Base-by-base conservation (phyloP, 2,329 filamentous ascomycete genomes). In the Alternaria novae-zelandiae region DNA sequence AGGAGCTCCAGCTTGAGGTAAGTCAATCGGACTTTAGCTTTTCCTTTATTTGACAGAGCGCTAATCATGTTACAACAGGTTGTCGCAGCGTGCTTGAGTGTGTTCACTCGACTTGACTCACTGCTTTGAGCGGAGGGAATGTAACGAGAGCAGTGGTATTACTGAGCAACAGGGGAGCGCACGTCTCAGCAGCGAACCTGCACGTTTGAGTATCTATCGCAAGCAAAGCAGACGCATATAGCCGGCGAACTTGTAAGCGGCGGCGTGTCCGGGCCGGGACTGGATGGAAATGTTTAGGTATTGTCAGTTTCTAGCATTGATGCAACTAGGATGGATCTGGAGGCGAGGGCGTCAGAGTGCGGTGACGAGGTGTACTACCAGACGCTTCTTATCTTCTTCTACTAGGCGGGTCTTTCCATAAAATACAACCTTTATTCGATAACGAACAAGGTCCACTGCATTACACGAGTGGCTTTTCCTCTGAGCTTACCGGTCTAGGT, bases 61-160 rank as follows among this genome's bases (percentile, higher is more conserved):
- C 73, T 79, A 64, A 80, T 51, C 28, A 15, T 11, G 20, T 36
- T 63, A 23, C 20, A 47, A 61, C 63, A 90, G 87, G 89, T 92
- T 76, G 93, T 99, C 57, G 94, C 96, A 56, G 96, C 96, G 71
- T 98, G 96, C 82, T 84, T 99, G 81, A 97, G 92, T 83, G 96
- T 99, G 76, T 99, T 99, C 81, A 99, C 96, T 69, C 89, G 95
- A 78, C 91, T 99, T 75, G 96, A 99, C 84, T 98, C 96, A 55
- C 86, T 99, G 66, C 90, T 99, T 80, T 99, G 88, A 83, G 68
- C 46, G 15, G 54, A 28, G 25, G 49, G 23, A 20, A 36, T 17
- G 53, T 9, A 50, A 41, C 45, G 49, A 53, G 28, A 50, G 30
- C 13, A 45, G 28, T 28, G 23, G 21, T 47, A 20, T 45, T 26